Percentiles rank a stretch among this genome's conserved stretches.
Evolutionary conservation across 139 green algal species (phyloP).

Genomic region (Asterochloris erici): DNA sequence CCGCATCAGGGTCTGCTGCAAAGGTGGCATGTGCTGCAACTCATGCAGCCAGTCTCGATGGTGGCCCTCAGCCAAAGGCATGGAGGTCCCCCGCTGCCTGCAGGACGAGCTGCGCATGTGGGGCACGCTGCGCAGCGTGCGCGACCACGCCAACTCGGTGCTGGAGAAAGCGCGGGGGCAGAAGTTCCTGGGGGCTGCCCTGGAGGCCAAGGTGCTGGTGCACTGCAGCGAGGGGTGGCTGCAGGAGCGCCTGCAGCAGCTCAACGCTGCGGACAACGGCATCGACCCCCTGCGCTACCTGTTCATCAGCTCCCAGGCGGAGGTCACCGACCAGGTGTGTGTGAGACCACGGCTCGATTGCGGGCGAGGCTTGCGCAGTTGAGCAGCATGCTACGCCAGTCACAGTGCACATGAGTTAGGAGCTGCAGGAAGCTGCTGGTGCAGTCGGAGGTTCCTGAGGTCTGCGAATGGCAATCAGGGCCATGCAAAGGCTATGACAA

Average conservation of each 20-base stretch:
- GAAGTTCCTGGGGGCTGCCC: slow-evolving; percentile 70
- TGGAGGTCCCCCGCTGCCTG: neutral
- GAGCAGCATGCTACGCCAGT: no score
- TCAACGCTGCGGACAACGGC: slow-evolving; percentile 58
- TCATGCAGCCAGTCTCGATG: no score
- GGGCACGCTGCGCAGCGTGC: slow-evolving; percentile 11
- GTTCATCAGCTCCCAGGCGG: slow-evolving; percentile 71
- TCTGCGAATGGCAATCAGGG: no score
- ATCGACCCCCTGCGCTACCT: slow-evolving; percentile 80
- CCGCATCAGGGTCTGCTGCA: no score
- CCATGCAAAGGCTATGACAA: no score
- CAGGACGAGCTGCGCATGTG: slow-evolving; percentile 3
- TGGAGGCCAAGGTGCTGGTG: slow-evolving; percentile 71
- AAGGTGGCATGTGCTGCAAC: no score
- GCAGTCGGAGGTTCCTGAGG: no score
- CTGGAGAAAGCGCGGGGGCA: slow-evolving; percentile 74
- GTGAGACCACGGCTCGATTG: no score
- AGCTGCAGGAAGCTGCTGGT: no score
- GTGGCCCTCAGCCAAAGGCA: no score
- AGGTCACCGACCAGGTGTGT: neutral
- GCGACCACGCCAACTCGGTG: slow-evolving; percentile 28
- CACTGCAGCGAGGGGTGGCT: slow-evolving; percentile 54
- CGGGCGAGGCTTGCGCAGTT: no score
- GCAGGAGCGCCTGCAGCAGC: slow-evolving; percentile 35
- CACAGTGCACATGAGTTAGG: no score